Evolutionary conservation across 108 stramenopile genomes (phyloP), one percentile per base, ranked within the genome.

Genomic region (Discostella pseudostelligera): DNA sequence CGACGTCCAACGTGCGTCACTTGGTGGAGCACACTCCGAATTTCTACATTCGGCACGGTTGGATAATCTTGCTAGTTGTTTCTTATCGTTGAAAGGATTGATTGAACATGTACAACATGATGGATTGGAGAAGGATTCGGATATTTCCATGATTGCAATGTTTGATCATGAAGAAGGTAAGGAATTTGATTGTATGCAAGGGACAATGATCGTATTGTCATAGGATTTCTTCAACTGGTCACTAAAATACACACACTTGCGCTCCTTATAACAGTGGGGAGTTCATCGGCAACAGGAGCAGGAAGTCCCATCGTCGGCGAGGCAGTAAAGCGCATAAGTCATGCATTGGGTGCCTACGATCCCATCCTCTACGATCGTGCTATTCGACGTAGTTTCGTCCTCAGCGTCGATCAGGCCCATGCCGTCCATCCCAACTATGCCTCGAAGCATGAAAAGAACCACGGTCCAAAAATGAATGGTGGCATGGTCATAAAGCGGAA

Each of bases 401-500:
- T 88, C 11, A 82, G 82, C 28, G 87, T 88, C 14, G 99, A 99
- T 71, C 96, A 96, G 70, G 97, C 97, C 1, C 99, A 99, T 83
- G 97, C 96, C 20, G 56, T 96, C 19, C 99, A 99, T 74, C 97
- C 99, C 1, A 98, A 99, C 69, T 99, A 99, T 81, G 78, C 83
- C 19, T 67, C 80, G 36, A 96, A 96, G 54, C 97, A 99, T 78
- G 99, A 99, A 55, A 84, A 87, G 39, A 74, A 59, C 13, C 96
- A 98, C 77, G 87, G 82, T 19, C 97, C 97, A 2, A 89, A 86
- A 65, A 83, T 99, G 81, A 95, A 97, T 67, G 83, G 64, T 4
- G 99, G 99, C 7, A 84, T 98, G 83, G 99, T 99, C 11, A 95
- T 99, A 64, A 99, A 99, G 75, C 85, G 89, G 59, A 99, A 99